These are phyloP conservation scores for Massariosphaeria phaeospora DNA, from an alignment of 495 filamentous ascomycete species.

Conservation along the genomic window DNA sequence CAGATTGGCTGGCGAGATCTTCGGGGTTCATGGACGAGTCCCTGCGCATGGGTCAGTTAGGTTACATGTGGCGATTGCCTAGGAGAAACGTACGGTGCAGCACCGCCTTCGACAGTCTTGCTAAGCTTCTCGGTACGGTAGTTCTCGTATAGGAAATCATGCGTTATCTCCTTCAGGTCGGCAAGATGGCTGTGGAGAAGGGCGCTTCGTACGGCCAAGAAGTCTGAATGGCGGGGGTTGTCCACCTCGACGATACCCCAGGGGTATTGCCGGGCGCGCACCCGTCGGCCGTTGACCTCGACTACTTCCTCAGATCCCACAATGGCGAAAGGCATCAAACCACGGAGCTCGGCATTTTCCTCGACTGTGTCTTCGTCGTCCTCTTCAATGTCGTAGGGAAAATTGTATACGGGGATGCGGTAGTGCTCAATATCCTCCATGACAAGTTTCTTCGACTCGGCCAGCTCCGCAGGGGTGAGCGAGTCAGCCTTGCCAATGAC, in stretches of 20 bases:
- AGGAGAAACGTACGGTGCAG: conserved; percentile 65
- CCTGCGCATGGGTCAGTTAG: conserved; percentile 42
- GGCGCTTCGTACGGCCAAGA: conserved; percentile 93
- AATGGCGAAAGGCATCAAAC: conserved; percentile 97
- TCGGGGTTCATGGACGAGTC: conserved; percentile 96
- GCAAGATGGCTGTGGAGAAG: conserved; percentile 95
- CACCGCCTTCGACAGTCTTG: conserved; percentile 94
- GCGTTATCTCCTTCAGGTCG: conserved; percentile 98
- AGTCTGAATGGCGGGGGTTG: conserved; percentile 97
- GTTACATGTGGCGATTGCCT: conserved; percentile 2
- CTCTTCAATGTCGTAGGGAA: conserved; percentile 99
- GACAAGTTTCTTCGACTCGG: conserved; percentile 97
- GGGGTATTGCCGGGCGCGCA: conserved; percentile 92
- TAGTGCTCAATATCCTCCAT: conserved; percentile 99
- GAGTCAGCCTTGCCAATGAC: conserved; percentile 98
- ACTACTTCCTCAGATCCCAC: conserved; percentile 94
- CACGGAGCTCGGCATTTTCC: conserved; percentile 94
- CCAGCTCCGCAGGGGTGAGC: conserved; percentile 90
- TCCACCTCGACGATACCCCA: conserved; percentile 99
- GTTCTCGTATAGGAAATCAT: conserved; percentile 99
- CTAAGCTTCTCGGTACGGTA: conserved; percentile 99
- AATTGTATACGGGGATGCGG: conserved; percentile 99
- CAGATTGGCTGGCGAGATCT: conserved; percentile 91
- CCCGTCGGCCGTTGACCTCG: conserved; percentile 86
- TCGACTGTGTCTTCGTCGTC: conserved; percentile 99